A percentile compares a stretch with the other conserved stretches of the same genome.
phyloP scores from a whole-genome alignment of 2,329 filamentous ascomycete genomes.

The Dactylellina cionopaga region DNA sequence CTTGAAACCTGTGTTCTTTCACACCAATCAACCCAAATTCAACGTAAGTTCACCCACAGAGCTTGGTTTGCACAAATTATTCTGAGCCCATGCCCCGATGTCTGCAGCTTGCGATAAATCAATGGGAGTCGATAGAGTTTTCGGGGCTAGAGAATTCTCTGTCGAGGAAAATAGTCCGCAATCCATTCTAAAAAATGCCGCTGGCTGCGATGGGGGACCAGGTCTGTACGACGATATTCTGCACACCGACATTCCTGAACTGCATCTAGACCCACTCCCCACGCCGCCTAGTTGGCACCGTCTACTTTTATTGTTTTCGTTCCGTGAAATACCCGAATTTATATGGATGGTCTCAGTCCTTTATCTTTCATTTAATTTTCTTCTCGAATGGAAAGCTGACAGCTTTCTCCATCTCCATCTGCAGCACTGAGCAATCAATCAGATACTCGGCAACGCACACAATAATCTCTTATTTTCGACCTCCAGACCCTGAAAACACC shows the following conservation, averaged over 20 bases:
- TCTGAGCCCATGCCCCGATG: no score
- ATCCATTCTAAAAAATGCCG: constrained; percentile 50
- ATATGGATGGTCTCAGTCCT: constrained; percentile 18
- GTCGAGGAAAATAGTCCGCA: constrained; percentile 7
- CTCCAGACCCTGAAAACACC: no score
- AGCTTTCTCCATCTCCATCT: no score
- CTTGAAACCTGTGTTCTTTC: no score
- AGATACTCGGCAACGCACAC: no score
- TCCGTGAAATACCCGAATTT: constrained; percentile 50
- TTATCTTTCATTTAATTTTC: constrained; percentile 14
- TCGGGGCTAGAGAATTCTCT: no score
- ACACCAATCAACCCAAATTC: no score
- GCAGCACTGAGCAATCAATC: no score
- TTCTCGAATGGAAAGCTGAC: no score
- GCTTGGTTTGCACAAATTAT: no score
- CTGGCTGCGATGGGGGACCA: constrained; percentile 18
- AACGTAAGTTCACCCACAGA: constrained; percentile 13
- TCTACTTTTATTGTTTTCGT: constrained; percentile 28
- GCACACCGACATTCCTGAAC: constrained; percentile 52
- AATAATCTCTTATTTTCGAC: no score
- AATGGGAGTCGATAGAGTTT: constrained; percentile 24
- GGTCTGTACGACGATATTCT: constrained; percentile 41
- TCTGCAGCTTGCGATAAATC: constrained; percentile 14
- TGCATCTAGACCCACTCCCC: constrained; percentile 50
- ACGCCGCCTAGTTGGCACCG: constrained; percentile 17